A percentile compares a stretch with the other conserved stretches of the same genome.
phyloP scores from a whole-genome alignment of 1,284 basidiomycete species.

The Rhodotorula mucilaginosa region DNA sequence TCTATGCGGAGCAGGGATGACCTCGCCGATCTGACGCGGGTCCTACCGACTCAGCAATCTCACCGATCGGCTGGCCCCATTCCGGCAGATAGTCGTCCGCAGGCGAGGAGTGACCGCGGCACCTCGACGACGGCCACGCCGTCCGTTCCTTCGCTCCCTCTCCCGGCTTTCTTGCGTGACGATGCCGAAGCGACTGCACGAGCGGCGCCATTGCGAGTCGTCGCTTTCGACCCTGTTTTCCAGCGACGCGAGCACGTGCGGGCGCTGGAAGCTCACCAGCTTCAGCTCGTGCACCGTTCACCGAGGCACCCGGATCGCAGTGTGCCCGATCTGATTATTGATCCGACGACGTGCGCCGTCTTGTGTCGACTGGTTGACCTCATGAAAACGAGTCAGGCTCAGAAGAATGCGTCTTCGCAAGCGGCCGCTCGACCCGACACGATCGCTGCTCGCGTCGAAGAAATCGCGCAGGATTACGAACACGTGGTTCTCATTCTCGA shows the following conservation, averaged over 20 bases:
- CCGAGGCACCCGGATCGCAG: not conserved
- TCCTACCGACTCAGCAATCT: not conserved
- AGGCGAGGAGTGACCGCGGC: too few species aligned
- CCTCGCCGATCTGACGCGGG: too few species aligned
- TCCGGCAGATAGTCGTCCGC: not conserved
- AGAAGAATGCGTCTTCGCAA: not conserved
- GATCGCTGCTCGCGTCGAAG: not conserved
- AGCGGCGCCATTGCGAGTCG: not conserved
- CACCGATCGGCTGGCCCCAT: conserved; percentile 9
- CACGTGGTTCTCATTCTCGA: conserved; percentile 19
- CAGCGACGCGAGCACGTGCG: conserved; percentile 9
- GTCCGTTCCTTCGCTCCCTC: too few species aligned
- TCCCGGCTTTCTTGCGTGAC: not conserved
- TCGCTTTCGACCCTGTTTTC: not conserved
- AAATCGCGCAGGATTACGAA: conserved; percentile 7
- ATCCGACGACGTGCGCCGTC: conserved; percentile 7
- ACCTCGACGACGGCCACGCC: too few species aligned
- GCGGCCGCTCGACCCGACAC: too few species aligned
- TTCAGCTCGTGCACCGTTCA: conserved; percentile 9
- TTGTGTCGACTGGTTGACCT: conserved; percentile 4
- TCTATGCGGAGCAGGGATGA: too few species aligned
- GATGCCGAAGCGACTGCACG: not conserved
- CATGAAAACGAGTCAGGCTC: not conserved
- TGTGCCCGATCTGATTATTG: conserved; percentile 13
- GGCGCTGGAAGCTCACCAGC: not conserved